Percentiles rank a stretch among this genome's conserved stretches.
Evolutionary conservation across 495 filamentous ascomycete genomes (phyloP).

Genomic region (Parathielavia hyrcaniae): DNA sequence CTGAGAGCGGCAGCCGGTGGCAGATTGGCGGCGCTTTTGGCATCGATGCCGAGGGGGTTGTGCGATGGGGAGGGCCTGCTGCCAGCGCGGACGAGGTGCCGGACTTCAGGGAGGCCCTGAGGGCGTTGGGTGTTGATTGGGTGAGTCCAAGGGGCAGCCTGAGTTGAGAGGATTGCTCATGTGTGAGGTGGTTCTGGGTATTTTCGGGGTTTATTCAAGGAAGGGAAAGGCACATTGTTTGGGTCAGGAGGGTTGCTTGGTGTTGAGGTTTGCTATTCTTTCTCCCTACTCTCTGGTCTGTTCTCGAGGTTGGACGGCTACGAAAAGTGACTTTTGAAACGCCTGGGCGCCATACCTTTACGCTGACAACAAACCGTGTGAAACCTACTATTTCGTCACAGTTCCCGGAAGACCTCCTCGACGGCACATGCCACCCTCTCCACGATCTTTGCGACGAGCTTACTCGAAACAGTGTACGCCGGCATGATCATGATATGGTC

Average conservation of each 20-base stretch:
- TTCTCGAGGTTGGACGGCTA: not conserved
- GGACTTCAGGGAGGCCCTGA: conserved; percentile 45
- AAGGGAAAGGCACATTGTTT: too few species aligned
- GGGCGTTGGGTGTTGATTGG: conserved; percentile 20
- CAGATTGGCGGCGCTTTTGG: conserved; percentile 54
- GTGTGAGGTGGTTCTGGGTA: not conserved
- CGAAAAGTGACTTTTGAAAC: too few species aligned
- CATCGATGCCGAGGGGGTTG: conserved; percentile 44
- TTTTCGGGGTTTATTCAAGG: not conserved
- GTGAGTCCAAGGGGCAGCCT: not conserved
- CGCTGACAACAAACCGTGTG: not conserved
- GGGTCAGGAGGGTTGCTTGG: not conserved
- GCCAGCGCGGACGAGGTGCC: conserved; percentile 44
- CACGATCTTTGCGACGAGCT: conserved; percentile 16
- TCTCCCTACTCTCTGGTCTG: not conserved
- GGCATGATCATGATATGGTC: conserved; percentile 65
- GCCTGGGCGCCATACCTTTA: too few species aligned
- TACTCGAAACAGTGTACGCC: conserved; percentile 20
- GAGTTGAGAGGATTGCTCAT: not conserved
- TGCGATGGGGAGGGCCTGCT: conserved; percentile 44
- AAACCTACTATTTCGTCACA: not conserved
- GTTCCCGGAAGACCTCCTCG: conserved; percentile 15
- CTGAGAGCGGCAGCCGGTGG: conserved; percentile 52
- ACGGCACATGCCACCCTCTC: conserved; percentile 18
- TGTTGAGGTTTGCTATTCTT: not conserved